A percentile compares a stretch with the other conserved stretches of the same genome.
phyloP scores from a whole-genome alignment of 257 asterid species.

The Mentha longifolia region DNA sequence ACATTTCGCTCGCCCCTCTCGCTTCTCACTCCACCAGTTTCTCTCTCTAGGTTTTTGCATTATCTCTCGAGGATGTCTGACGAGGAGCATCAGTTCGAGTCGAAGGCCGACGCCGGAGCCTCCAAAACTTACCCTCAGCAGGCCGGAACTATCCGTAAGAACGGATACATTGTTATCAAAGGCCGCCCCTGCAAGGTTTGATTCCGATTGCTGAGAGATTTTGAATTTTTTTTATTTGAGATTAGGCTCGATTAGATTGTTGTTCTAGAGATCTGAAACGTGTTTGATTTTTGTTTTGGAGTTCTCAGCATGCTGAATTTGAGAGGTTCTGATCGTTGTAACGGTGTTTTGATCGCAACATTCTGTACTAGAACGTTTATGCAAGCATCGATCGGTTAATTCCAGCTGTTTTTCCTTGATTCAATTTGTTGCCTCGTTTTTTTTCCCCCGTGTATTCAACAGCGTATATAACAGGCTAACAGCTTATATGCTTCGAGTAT shows the following conservation, averaged over 20 bases:
- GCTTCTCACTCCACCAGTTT: conserved; percentile 5
- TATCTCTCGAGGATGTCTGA: conserved; percentile 42
- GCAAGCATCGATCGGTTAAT: not conserved
- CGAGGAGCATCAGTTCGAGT: conserved; percentile 57
- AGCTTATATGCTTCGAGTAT: not conserved
- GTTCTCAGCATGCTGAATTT: not conserved
- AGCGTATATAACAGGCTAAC: no score
- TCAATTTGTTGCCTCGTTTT: no score
- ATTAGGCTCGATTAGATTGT: not conserved
- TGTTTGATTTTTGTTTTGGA: not conserved
- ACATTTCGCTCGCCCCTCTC: not conserved
- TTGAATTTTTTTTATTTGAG: not conserved
- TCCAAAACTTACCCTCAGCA: conserved; percentile 54
- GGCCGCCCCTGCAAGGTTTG: conserved; percentile 56
- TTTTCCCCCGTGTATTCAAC: no score
- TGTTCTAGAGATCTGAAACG: conserved; percentile 22
- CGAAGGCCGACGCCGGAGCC: conserved; percentile 61
- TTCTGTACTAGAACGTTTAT: not conserved
- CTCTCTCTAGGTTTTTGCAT: conserved; percentile 16
- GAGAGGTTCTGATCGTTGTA: not conserved
- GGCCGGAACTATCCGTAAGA: conserved; percentile 56
- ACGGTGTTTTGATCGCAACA: not conserved
- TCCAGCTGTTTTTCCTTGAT: not conserved
- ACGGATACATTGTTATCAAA: conserved; percentile 52
- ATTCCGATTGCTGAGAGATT: not conserved